phyloP scores from a whole-genome alignment of 192 early-diverging fungal genomes.

The Rhizophlyctis rosea region DNA sequence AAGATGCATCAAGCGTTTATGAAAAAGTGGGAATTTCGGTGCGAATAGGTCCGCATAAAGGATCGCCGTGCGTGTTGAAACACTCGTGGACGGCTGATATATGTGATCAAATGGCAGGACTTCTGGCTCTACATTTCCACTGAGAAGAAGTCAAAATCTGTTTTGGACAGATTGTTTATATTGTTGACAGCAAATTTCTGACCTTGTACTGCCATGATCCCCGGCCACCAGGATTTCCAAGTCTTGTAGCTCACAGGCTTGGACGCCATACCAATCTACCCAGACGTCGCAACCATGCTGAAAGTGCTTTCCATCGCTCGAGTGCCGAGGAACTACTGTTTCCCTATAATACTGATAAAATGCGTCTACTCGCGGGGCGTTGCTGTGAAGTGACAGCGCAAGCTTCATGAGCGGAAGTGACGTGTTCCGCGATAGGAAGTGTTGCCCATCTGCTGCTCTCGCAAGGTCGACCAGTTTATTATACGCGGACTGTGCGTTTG shows the following conservation, averaged over 20 bases:
- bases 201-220: slow-evolving; percentile 2
- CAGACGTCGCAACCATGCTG: slow-evolving; percentile 57
- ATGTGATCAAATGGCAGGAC: slow-evolving; percentile 64
- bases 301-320: slow-evolving; percentile 36
- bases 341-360: slow-evolving; percentile 79
- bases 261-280: slow-evolving; percentile 66
- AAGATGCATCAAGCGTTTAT: slow-evolving; percentile 47
- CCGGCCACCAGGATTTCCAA: slow-evolving; percentile 38
- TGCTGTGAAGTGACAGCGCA: slow-evolving; percentile 62
- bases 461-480: neutral
- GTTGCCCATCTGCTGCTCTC: neutral
- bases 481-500: neutral
- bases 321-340: slow-evolving; percentile 57
- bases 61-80: slow-evolving; percentile 41
- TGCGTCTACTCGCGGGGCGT: slow-evolving; percentile 79
- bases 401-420: slow-evolving; percentile 63
- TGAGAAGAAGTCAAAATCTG: neutral
- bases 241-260: slow-evolving; percentile 57
- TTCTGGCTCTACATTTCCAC: neutral
- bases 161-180: slow-evolving; percentile 35
- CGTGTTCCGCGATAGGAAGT: slow-evolving; percentile 16
- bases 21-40: slow-evolving; percentile 55
- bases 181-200: too few species aligned
- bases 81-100: slow-evolving; percentile 21
- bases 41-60: slow-evolving; percentile 76